Conservation (phyloP, 495 filamentous ascomycete species). For the Penicillium canescens region DNA sequence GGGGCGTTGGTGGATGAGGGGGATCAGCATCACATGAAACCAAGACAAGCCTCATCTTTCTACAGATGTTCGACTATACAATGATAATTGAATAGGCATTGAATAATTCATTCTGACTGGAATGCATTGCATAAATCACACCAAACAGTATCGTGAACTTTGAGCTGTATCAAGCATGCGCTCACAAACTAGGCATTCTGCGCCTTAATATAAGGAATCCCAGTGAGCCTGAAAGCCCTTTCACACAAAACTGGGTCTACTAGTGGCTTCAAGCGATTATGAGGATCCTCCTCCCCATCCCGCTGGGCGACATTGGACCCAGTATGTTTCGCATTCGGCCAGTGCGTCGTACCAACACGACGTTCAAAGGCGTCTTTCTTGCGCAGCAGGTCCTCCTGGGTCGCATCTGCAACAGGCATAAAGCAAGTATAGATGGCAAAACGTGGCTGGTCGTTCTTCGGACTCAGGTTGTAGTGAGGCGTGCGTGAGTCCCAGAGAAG, state of each 20-base stretch:
- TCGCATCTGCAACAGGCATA: conserved; percentile 37
- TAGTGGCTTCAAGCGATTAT: conserved; percentile 24
- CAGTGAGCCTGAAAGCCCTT: conserved; percentile 34
- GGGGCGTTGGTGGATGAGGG: neutral
- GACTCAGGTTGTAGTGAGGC: conserved; percentile 39
- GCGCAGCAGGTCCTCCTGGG: conserved; percentile 31
- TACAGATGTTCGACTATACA: no score
- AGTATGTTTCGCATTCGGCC: conserved; percentile 37
- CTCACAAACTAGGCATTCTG: no score
- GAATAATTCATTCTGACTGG: no score
- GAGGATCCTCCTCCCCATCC: conserved; percentile 28
- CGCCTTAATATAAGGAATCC: conserved; percentile 34
- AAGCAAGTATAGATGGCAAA: conserved; percentile 38
- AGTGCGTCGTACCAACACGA: conserved; percentile 35
- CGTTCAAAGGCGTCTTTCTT: conserved; percentile 40
- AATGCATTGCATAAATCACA: no score
- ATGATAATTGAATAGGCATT: no score
- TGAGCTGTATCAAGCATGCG: no score
- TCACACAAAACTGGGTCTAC: conserved; percentile 31
- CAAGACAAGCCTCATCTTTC: no score
- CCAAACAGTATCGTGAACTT: no score
- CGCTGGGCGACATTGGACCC: conserved; percentile 33
- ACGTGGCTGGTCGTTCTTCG: conserved; percentile 21
- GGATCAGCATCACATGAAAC: conserved; percentile 13
- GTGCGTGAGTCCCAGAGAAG: conserved; percentile 44